Percentiles rank a stretch among this genome's conserved stretches.
phyloP scores from a whole-genome alignment of 768 basidiomycete genomes.

The Naganishia antarctica region DNA sequence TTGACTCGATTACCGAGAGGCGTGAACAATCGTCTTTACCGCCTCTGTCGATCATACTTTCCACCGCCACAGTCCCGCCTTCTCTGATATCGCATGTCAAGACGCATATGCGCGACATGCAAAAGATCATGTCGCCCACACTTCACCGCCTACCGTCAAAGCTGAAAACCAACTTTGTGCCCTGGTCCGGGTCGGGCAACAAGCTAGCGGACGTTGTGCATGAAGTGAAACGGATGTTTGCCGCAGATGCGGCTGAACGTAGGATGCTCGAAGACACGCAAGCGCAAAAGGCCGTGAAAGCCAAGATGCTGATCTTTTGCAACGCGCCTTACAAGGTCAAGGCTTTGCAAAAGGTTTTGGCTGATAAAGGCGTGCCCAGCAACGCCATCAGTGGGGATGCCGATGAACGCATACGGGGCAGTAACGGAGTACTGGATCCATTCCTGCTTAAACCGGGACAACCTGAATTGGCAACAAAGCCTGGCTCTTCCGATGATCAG shows the following conservation, averaged over 20 bases:
- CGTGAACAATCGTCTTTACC: conserved; percentile 41
- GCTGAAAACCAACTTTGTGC: conserved; percentile 67
- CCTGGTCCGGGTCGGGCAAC: conserved; percentile 69
- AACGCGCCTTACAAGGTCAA: conserved; percentile 69
- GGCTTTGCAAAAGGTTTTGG: conserved; percentile 59
- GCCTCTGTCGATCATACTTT: conserved; percentile 74
- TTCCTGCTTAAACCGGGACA: conserved; percentile 55
- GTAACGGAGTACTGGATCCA: conserved; percentile 68
- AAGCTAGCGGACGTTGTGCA: conserved; percentile 73
- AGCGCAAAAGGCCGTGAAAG: conserved; percentile 46
- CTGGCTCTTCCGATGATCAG: conserved; percentile 29
- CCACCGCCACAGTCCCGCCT: conserved; percentile 80
- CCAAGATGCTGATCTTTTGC: conserved; percentile 75
- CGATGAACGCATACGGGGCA: conserved; percentile 60
- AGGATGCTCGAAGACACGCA: conserved; percentile 5
- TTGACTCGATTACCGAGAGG: conserved; percentile 65
- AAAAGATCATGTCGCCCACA: conserved; percentile 64
- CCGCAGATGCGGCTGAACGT: conserved; percentile 48
- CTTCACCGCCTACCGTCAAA: conserved; percentile 71
- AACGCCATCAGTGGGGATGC: conserved; percentile 58
- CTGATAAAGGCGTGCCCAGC: conserved; percentile 62
- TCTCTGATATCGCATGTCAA: conserved; percentile 49
- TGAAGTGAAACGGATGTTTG: conserved; percentile 69
- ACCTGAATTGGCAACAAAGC: not conserved
- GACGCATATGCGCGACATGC: conserved; percentile 29